Conservation (phyloP, 495 filamentous ascomycete species). For the Trichodelitschia bisporula region DNA sequence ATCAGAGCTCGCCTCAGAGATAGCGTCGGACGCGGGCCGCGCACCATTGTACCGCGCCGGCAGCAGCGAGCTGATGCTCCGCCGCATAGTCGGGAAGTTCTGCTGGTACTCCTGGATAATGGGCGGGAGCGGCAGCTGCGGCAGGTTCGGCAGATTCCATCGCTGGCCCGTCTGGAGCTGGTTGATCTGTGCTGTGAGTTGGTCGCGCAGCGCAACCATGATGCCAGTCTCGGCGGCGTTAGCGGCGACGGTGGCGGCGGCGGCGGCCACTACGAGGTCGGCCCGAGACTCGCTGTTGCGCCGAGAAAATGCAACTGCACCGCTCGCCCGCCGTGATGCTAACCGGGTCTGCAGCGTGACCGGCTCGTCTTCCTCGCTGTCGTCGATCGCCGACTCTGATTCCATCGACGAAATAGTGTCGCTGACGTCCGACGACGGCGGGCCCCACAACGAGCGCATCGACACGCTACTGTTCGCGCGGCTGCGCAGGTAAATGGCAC, state of each 20-base stretch:
- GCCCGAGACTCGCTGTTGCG: slow-evolving; percentile 20
- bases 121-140: slow-evolving; percentile 27
- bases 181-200: slow-evolving; percentile 52
- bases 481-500: slow-evolving; percentile 24
- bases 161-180: slow-evolving; percentile 45
- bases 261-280: slow-evolving; percentile 27
- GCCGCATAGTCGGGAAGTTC: slow-evolving; percentile 44
- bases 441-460: background rate
- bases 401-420: background rate
- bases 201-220: slow-evolving; percentile 24
- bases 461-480: slow-evolving; percentile 42
- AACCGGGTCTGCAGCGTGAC: no score
- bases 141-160: slow-evolving; percentile 35
- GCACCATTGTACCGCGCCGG: slow-evolving; percentile 22
- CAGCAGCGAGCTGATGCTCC: slow-evolving; percentile 49
- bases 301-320: background rate
- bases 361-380: no score
- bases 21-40: slow-evolving; percentile 18
- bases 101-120: slow-evolving; percentile 47
- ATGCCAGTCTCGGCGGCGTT: slow-evolving; percentile 22
- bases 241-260: slow-evolving; percentile 18
- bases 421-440: background rate
- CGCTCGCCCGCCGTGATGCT: background rate
- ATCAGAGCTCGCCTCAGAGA: slow-evolving; percentile 7
- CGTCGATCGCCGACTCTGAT: background rate